Conservation (phyloP, 345 rosid species). For the Salix purpurea region DNA sequence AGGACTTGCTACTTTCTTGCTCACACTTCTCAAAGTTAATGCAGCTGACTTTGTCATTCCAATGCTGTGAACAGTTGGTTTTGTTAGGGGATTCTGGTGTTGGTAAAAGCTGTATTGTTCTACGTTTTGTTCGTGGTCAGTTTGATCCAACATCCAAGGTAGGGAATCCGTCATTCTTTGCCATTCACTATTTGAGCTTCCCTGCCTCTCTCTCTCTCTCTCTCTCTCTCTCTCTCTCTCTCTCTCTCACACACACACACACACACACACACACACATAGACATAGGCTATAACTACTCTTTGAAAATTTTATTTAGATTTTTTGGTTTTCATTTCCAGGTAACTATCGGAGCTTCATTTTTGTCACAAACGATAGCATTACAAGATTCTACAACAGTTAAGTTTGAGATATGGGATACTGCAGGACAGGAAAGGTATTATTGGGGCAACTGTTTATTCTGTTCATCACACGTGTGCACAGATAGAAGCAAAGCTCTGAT, state of each 20-base stretch:
- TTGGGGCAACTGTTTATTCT: conserved; percentile 1
- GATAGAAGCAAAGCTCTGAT: neutral
- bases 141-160: conserved; percentile 97
- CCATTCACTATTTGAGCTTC: neutral
- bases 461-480: neutral
- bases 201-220: neutral
- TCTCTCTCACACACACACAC: too few relatives aligned
- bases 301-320: neutral
- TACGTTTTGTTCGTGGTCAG: conserved; percentile 98
- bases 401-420: conserved; percentile 99
- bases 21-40: neutral
- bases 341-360: conserved; percentile 97
- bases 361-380: conserved; percentile 93
- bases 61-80: conserved; percentile 57
- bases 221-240: neutral
- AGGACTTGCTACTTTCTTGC: neutral
- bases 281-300: neutral
- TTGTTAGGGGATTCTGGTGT: conserved; percentile 96
- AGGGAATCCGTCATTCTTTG: conserved; percentile 3
- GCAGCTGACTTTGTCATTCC: conserved; percentile 13
- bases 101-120: conserved; percentile 96
- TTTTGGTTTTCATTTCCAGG: conserved; percentile 47
- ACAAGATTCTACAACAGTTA: conserved; percentile 94
- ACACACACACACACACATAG: neutral
- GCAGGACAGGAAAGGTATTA: conserved; percentile 97